Evolutionary conservation across 1,284 basidiomycete species (phyloP).

Genomic region (Sanghuangporus weigelae): DNA sequence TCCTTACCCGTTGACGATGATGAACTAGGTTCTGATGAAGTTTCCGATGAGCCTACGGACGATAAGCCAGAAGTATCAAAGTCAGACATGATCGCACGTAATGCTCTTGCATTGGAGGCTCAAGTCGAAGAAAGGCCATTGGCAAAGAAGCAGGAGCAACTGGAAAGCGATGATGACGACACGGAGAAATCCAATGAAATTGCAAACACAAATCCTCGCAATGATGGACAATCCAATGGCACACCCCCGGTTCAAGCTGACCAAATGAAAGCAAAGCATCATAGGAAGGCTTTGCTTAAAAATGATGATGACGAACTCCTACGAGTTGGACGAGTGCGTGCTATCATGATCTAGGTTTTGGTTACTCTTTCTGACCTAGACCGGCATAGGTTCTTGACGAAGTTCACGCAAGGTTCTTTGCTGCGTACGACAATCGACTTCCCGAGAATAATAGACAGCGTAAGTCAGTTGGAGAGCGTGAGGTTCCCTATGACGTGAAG

Average conservation of each 20-base stretch:
- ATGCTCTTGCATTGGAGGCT: constrained; percentile 71
- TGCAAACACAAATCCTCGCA: constrained; percentile 9
- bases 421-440: constrained; percentile 48
- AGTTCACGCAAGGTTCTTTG: constrained; percentile 75
- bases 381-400: constrained; percentile 61
- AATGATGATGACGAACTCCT: constrained; percentile 86
- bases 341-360: constrained; percentile 1
- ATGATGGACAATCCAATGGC: constrained; percentile 14
- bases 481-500: constrained; percentile 24
- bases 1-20: not conserved
- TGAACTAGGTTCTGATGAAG: not conserved
- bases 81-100: constrained; percentile 54
- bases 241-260: not conserved
- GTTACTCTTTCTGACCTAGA: constrained; percentile 13
- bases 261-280: constrained; percentile 20
- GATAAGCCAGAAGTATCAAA: constrained; percentile 42
- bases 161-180: constrained; percentile 30
- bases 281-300: constrained; percentile 71
- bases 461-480: constrained; percentile 26
- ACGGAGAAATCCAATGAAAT: constrained; percentile 12
- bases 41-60: constrained; percentile 18
- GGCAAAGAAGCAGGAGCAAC: constrained; percentile 79
- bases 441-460: constrained; percentile 32
- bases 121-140: constrained; percentile 84
- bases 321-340: constrained; percentile 64